Evolutionary conservation across 1,139 yeast species (phyloP).

Genomic region (Pneumocystis wakefieldiae): DNA sequence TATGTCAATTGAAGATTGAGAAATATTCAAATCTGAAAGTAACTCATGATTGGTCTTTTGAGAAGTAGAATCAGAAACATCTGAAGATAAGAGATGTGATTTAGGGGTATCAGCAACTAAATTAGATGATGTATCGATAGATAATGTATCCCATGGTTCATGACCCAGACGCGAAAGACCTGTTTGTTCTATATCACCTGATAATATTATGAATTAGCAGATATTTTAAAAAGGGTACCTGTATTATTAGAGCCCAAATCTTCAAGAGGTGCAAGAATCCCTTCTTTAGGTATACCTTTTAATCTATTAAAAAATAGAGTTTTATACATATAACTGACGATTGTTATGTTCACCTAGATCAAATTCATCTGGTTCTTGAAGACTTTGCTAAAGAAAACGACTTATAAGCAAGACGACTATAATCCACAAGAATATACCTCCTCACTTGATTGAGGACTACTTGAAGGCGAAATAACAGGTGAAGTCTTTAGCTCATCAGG

Average conservation of each 20-base stretch:
- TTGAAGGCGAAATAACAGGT: constrained; percentile 73
- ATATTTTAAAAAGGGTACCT: not conserved
- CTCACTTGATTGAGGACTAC: constrained; percentile 18
- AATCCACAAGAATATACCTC: constrained; percentile 2
- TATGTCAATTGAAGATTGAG: not conserved
- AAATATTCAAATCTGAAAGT: not conserved
- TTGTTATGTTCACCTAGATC: constrained; percentile 24
- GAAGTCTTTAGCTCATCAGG: constrained; percentile 75
- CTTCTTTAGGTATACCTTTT: not conserved
- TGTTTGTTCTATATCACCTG: not conserved
- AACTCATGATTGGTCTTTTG: not conserved
- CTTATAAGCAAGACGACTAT: constrained; percentile 5
- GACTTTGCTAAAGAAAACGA: not conserved
- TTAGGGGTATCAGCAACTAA: not conserved
- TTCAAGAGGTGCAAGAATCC: not conserved
- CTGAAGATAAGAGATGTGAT: not conserved
- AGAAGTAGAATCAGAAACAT: not conserved
- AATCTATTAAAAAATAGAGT: not conserved
- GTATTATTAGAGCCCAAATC: not conserved
- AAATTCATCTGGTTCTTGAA: constrained; percentile 44
- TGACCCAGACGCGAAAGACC: not conserved
- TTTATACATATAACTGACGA: not conserved
- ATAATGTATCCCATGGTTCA: not conserved
- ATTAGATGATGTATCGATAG: not conserved
- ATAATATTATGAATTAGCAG: not conserved